These are phyloP conservation scores for Magnolia officinalis DNA, from an alignment of 164 flowering plant species.

Conservation along the genomic window DNA sequence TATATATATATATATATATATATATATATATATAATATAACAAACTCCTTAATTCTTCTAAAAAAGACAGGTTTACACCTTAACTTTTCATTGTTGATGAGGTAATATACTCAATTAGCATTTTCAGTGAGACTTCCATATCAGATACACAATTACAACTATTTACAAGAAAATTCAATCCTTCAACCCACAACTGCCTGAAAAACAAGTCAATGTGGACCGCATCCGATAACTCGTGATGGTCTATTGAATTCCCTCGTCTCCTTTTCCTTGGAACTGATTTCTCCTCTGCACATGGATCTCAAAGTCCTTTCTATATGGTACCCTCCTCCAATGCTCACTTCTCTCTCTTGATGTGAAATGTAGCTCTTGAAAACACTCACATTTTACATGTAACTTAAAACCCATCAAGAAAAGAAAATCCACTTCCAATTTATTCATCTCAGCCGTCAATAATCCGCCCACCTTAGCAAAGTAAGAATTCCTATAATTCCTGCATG, in stretches of 20 bases:
- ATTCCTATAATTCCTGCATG: constrained; percentile 80
- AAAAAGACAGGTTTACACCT: too few relatives aligned
- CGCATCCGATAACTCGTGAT: constrained; percentile 31
- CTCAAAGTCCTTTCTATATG: constrained; percentile 74
- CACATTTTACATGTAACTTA: constrained; percentile 79
- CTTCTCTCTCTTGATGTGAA: constrained; percentile 87
- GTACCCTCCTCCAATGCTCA: constrained; percentile 84
- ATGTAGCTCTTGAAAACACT: constrained; percentile 88
- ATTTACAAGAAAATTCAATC: too few relatives aligned
- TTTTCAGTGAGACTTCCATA: background rate
- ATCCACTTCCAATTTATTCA: constrained; percentile 77
- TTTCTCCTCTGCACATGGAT: constrained; percentile 49
- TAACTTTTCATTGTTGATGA: too few relatives aligned
- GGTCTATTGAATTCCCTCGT: constrained; percentile 32
- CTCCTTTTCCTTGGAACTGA: constrained; percentile 42
- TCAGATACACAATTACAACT: background rate
- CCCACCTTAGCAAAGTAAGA: constrained; percentile 89
- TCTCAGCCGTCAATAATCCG: constrained; percentile 57
- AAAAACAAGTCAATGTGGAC: background rate
- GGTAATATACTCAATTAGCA: too few relatives aligned
- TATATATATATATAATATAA: too few relatives aligned
- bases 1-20: too few relatives aligned
- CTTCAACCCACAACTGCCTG: background rate
- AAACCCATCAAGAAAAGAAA: constrained; percentile 79
- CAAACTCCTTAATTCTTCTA: too few relatives aligned